phyloP scores from a whole-genome alignment of 768 basidiomycete genomes.

The Steccherinum ochraceum region DNA sequence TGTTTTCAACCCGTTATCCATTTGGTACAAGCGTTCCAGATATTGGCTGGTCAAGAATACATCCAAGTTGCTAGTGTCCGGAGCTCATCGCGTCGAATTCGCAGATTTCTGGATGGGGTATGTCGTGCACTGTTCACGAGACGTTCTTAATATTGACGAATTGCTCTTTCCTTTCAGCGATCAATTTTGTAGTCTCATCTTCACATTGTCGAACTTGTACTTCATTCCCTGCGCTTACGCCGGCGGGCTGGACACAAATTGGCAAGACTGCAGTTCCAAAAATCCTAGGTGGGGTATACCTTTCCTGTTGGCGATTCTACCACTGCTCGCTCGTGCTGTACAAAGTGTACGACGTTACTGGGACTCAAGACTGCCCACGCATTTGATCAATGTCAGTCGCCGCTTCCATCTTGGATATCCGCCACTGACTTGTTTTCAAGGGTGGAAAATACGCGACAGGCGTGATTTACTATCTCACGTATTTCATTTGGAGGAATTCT shows the following conservation, averaged over 20 bases:
- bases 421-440: conserved; percentile 30
- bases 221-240: conserved; percentile 71
- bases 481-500: conserved; percentile 72
- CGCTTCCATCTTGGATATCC: conserved; percentile 1
- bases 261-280: conserved; percentile 40
- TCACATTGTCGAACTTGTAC: conserved; percentile 67
- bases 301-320: conserved; percentile 55
- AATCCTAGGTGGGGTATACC: conserved; percentile 55
- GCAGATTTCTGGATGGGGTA: conserved; percentile 89
- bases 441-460: conserved; percentile 79
- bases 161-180: conserved; percentile 41
- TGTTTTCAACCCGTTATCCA: conserved; percentile 71
- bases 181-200: conserved; percentile 76
- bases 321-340: conserved; percentile 69
- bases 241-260: conserved; percentile 42
- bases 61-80: conserved; percentile 60
- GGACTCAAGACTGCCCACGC: conserved; percentile 68
- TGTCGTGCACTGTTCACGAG: too few species aligned
- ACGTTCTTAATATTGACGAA: conserved; percentile 2
- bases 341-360: conserved; percentile 85
- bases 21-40: conserved; percentile 56
- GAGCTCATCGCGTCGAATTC: conserved; percentile 75
- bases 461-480: conserved; percentile 59
- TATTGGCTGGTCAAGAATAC: conserved; percentile 76
- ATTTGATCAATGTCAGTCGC: conserved; percentile 76